phyloP scores from a whole-genome alignment of 2,329 filamentous ascomycete genomes.

The Talaromyces sp. region DNA sequence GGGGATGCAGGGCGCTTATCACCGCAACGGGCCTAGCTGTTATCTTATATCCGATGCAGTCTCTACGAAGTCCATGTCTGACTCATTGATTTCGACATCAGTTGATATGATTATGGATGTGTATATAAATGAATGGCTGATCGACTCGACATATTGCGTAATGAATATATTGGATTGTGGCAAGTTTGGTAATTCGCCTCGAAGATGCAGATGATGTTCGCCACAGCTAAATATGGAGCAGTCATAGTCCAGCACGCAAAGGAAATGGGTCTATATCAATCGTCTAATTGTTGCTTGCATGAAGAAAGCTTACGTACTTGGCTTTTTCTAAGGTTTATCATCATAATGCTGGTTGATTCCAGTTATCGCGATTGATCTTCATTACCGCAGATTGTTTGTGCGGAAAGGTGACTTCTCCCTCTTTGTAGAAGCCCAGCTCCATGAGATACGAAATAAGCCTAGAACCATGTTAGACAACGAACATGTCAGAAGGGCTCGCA shows the following conservation, averaged over 20 bases:
- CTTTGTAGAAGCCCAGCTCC: slow-evolving; percentile 74
- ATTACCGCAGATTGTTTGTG: slow-evolving; percentile 91
- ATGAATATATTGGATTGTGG: not conserved
- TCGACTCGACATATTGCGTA: not conserved
- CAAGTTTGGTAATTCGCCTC: not conserved
- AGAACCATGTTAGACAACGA: not conserved
- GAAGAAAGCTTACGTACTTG: not conserved
- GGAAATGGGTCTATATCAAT: slow-evolving; percentile 1
- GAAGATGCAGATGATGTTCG: not conserved
- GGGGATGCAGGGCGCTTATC: not conserved
- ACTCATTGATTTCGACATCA: not conserved
- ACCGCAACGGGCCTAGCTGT: not conserved
- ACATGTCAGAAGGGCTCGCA: no score
- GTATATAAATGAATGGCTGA: not conserved
- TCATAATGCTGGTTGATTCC: slow-evolving; percentile 65
- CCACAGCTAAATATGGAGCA: slow-evolving; percentile 3
- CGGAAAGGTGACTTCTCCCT: slow-evolving; percentile 79
- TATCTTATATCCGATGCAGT: not conserved
- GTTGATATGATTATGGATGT: not conserved
- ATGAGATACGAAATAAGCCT: slow-evolving; percentile 70
- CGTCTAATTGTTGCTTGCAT: not conserved
- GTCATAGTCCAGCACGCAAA: not conserved
- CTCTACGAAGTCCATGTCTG: not conserved
- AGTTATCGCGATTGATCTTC: slow-evolving; percentile 72
- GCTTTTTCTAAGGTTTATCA: not conserved